Evolutionary conservation across 306 rosid genomes (phyloP).

Genomic region (Trifolium subterraneum): DNA sequence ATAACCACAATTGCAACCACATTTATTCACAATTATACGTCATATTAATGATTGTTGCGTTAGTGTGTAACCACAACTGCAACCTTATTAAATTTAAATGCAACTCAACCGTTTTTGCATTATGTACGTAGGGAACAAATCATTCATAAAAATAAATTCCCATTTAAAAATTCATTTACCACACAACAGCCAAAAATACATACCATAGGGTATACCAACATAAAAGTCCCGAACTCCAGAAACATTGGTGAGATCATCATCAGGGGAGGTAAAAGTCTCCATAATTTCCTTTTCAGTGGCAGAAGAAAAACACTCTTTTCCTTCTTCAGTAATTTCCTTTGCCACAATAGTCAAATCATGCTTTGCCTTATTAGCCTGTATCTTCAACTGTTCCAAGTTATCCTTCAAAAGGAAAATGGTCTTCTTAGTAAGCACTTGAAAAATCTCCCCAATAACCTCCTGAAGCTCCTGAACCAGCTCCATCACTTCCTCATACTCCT

Average conservation of each 20-base stretch:
- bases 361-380: slow-evolving; percentile 77
- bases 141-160: slow-evolving; percentile 3
- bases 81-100: slow-evolving; percentile 20
- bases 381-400: slow-evolving; percentile 72
- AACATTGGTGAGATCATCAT: slow-evolving; percentile 63
- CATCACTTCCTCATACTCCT: slow-evolving; percentile 83
- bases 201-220: slow-evolving; percentile 96
- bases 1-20: neutral
- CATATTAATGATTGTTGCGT: neutral
- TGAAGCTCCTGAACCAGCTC: slow-evolving; percentile 68
- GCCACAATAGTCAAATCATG: slow-evolving; percentile 64
- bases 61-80: no score
- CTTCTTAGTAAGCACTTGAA: slow-evolving; percentile 74
- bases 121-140: neutral
- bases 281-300: slow-evolving; percentile 82
- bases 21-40: neutral
- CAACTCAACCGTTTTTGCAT: slow-evolving; percentile 29
- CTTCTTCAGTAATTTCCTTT: slow-evolving; percentile 72
- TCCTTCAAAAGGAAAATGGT: slow-evolving; percentile 68
- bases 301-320: slow-evolving; percentile 66
- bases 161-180: slow-evolving; percentile 4
- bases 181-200: slow-evolving; percentile 35
- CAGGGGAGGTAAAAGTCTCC: slow-evolving; percentile 64
- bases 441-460: no score
- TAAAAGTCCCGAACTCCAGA: slow-evolving; percentile 76